Base-by-base conservation (phyloP, 768 basidiomycete genomes). In the Rhodotorula babjevae region DNA sequence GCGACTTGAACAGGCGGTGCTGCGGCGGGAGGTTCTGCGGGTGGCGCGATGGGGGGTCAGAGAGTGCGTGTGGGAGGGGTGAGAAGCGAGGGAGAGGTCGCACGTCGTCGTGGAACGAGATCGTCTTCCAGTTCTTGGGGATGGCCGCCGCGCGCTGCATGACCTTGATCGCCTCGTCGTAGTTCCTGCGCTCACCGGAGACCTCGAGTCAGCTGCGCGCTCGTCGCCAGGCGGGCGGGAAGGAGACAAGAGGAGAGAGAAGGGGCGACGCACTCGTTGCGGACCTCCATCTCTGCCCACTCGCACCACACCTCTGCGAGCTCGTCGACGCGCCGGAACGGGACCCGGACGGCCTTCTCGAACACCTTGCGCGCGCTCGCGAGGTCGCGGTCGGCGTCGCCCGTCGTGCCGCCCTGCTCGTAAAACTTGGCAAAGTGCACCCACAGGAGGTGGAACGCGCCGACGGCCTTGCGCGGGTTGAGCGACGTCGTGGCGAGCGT, bases 291-390 rank as follows among this genome's bases (percentile, higher is more conserved):
- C 82, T 99, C 96, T 14, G 96, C 88, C 95, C 96, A 98, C 82
- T 98, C 96, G 78, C 94, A 97, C 96, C 96, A 99, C 23, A 97
- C 87, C 80, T 98, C 96, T 0, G 96, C 96, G 33, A 99, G 85
- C 78, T 99, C 96, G 79, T 99, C 95, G 18, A 99, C 94, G n/a
- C 87, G 85, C 81, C 89, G 92, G 84, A 93, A 97, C 79, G 90
- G 90, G 55, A 96, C 88, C 77, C 90, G 91, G 8, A 90, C 90
- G 10, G 87, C 95, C 81, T 92, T 95, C 80, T 97, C 93, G 49
- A 98, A 83, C 42, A 98, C 90, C 83, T 94, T 94, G 55, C 94
- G 87, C 9, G 95, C 91, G 76, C 87, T 90, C 61, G 87, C 87
- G 2, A 97, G 81, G 78, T 97, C 92, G 5, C 85, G 80, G 78